Evolutionary conservation across 1,284 basidiomycete genomes (phyloP), one percentile per base, ranked within the genome.

Genomic region (Singerocomus rubriflavus): DNA sequence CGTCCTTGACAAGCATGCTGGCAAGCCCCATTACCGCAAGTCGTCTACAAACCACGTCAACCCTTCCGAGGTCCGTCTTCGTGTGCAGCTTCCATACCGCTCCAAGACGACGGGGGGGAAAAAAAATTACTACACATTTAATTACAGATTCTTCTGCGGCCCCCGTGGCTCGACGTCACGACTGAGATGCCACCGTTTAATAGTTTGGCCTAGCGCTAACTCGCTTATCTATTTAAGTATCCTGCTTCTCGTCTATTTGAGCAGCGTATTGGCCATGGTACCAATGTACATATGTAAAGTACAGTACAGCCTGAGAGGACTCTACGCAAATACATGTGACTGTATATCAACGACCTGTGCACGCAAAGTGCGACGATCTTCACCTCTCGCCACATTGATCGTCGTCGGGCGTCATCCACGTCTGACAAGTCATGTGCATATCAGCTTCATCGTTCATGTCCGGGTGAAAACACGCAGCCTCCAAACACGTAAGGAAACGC

Each of bases 181-280:
- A 21, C 21, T 21, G 21, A 21, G 41, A 52, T 46, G 41, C 36
- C 37, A 34, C 34, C 50, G 21, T 25, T 33, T 39, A 53, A 48
- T 44, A 44, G 39, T 35, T 49, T 48, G 27, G 62, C 62, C 65
- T 38, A 38, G 64, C 52, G 63, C 63, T 49, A 31, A 36, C 32
- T 44, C 35, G 29, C 30, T 36, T 67, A 59, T 61, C 52, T 66
- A 65, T 63, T 40, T 51, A 16, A 16, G 44, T 46, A 66, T 47
- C 50, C 12, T 65, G 66, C 54, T 49, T 39, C 9, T 49, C 36
- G 10, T 50, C 48, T 59, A 58, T 53, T 58, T 47, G 36, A 50
- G 33, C 37, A 41, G 27, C 33, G 27, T 52, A 43, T 40, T 31
- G 40, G 14, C 42, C 30, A 17, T 36, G 35, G 43, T 38, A 44